Conservation (phyloP, 2,329 filamentous ascomycete genomes). For the Rhynchosporium graminicola region DNA sequence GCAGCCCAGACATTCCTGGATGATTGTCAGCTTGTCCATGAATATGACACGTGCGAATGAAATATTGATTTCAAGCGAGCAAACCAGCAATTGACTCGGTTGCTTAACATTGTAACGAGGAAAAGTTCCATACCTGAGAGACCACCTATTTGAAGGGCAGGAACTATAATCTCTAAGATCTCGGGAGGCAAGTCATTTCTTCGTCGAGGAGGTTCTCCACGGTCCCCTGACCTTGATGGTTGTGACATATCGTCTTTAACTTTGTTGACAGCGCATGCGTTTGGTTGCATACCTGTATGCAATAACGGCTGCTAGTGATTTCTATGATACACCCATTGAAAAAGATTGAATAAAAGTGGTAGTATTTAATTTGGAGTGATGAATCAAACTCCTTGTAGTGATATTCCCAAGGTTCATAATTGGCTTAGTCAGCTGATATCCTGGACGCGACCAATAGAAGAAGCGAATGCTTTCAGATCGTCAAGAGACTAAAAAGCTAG, state of each 20-base stretch:
- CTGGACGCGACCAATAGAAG: no score
- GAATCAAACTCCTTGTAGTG: slow-evolving; percentile 12
- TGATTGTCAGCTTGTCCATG: slow-evolving; percentile 18
- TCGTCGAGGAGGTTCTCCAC: slow-evolving; percentile 16
- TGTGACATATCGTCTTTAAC: slow-evolving; percentile 34
- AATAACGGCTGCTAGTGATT: neutral
- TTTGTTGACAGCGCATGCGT: slow-evolving; percentile 31
- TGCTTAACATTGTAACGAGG: neutral
- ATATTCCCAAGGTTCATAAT: neutral
- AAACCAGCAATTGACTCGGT: neutral
- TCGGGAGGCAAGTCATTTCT: slow-evolving; percentile 44
- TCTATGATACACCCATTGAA: slow-evolving; percentile 8
- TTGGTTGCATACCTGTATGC: slow-evolving; percentile 31
- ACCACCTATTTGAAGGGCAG: slow-evolving; percentile 61
- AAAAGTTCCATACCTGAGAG: slow-evolving; percentile 51
- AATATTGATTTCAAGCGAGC: neutral
- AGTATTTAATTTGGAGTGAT: neutral
- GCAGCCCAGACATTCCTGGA: slow-evolving; percentile 59
- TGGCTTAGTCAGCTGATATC: no score
- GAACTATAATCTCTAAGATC: slow-evolving; percentile 48
- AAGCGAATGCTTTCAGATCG: neutral
- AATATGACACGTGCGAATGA: slow-evolving; percentile 22
- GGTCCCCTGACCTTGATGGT: slow-evolving; percentile 9
- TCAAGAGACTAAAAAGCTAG: neutral
- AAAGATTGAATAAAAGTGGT: neutral